Percentiles rank a stretch among this genome's conserved stretches.
These are phyloP conservation scores for Heliocybe sulcata DNA, from an alignment of 1,284 basidiomycete genomes.

Conservation along the genomic window DNA sequence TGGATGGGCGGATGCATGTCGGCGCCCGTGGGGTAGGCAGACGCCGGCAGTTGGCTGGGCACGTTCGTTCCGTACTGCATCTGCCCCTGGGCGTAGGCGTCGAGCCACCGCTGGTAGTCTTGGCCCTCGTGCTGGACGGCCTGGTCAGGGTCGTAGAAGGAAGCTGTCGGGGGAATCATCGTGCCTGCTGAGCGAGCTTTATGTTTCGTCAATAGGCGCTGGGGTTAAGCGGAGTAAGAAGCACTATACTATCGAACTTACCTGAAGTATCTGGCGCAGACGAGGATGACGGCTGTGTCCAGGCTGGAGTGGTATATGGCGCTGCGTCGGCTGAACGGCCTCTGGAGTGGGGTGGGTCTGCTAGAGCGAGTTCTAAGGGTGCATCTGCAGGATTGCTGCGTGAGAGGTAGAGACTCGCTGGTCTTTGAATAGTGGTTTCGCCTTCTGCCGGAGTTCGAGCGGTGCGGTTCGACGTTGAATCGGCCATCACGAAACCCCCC, in stretches of 20 bases:
- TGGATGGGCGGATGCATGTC: neutral
- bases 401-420: neutral
- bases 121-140: neutral
- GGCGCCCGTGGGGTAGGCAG: neutral
- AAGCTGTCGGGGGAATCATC: conserved; percentile 1
- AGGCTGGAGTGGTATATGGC: neutral
- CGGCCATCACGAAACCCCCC: neutral
- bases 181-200: neutral
- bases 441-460: neutral
- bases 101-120: conserved; percentile 6
- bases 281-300: neutral
- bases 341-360: neutral
- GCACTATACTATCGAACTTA: neutral
- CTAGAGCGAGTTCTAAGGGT: neutral
- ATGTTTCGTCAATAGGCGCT: neutral
- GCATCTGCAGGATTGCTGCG: neutral
- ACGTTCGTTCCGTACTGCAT: neutral
- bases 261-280: neutral
- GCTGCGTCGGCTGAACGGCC: neutral
- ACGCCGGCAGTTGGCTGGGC: neutral
- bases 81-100: conserved; percentile 2
- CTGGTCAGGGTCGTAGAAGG: conserved; percentile 6
- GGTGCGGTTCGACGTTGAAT: neutral
- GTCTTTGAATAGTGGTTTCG: neutral
- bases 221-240: neutral